Conservation (phyloP, 371 early-diverging fungal genomes). For the Dentiscutata heterogama region DNA sequence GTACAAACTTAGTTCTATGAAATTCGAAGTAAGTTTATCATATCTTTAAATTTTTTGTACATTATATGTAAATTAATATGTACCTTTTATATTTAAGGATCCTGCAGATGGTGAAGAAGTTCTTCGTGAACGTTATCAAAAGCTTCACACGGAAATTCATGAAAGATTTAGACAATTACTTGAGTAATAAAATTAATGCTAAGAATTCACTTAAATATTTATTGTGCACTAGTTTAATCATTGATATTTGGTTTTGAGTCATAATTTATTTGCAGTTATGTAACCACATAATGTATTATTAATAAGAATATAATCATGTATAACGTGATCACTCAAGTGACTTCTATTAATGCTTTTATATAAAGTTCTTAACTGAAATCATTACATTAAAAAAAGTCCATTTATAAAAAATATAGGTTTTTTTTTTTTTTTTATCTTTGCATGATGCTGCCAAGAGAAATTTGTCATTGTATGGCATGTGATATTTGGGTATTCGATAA, state of each 20-base stretch:
- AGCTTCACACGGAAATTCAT: conserved; percentile 95
- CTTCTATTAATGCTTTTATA: not conserved
- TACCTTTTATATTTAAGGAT: conserved; percentile 61
- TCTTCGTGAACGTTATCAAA: conserved; percentile 84
- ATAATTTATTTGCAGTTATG: not conserved
- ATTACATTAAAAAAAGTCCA: too few species aligned
- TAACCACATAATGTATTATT: not conserved
- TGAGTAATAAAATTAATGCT: conserved; percentile 57
- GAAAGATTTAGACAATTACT: conserved; percentile 88
- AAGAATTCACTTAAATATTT: not conserved
- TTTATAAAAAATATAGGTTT: too few species aligned
- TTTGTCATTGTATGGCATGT: too few species aligned
- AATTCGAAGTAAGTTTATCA: conserved; percentile 84
- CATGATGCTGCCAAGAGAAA: too few species aligned
- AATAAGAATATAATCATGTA: not conserved
- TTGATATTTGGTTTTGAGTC: conserved; percentile 15
- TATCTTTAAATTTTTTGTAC: not conserved
- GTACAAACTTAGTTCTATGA: conserved; percentile 99
- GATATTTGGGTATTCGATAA: too few species aligned
- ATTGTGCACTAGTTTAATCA: not conserved
- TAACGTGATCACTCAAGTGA: not conserved
- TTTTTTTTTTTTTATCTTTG: too few species aligned
- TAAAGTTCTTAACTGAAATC: too few species aligned
- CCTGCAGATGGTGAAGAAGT: conserved; percentile 95
- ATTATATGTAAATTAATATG: not conserved